A percentile compares a stretch with the other conserved stretches of the same genome.
phyloP scores from a whole-genome alignment of 306 rosid species.

The Cucurbita argyrosperma region DNA sequence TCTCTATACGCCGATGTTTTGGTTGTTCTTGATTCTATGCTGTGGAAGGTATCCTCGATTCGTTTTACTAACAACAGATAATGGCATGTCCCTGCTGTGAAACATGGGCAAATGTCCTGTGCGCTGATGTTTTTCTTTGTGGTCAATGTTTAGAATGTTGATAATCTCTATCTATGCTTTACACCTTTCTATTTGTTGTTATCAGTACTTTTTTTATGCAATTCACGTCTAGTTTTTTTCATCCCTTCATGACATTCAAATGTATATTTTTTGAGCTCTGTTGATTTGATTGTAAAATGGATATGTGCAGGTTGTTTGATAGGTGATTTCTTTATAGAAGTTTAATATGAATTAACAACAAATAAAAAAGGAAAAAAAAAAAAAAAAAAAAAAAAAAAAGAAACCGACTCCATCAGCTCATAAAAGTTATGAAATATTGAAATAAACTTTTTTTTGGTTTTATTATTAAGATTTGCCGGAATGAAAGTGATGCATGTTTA shows the following conservation, averaged over 20 bases:
- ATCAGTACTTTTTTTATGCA: background rate
- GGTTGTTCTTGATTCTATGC: conserved; percentile 45
- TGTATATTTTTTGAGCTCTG: background rate
- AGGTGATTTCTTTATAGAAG: background rate
- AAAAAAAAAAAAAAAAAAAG: no score
- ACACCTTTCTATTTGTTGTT: background rate
- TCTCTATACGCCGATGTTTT: conserved; percentile 60
- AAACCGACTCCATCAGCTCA: no score
- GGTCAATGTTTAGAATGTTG: conserved; percentile 5
- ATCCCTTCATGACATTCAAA: background rate
- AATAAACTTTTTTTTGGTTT: no score
- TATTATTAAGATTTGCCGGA: no score
- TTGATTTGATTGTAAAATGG: background rate
- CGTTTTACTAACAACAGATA: background rate
- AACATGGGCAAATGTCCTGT: background rate
- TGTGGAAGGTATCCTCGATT: background rate
- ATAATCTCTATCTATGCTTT: background rate
- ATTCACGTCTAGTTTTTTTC: background rate
- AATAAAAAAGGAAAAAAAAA: no score
- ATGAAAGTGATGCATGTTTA: no score
- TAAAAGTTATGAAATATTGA: no score
- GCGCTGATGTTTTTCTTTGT: background rate
- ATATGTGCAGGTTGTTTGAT: conserved; percentile 3
- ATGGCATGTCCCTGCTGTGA: background rate
- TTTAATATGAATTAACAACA: background rate